Evolutionary conservation across 257 asterid species (phyloP).

Genomic region (Scutellaria galericulata): DNA sequence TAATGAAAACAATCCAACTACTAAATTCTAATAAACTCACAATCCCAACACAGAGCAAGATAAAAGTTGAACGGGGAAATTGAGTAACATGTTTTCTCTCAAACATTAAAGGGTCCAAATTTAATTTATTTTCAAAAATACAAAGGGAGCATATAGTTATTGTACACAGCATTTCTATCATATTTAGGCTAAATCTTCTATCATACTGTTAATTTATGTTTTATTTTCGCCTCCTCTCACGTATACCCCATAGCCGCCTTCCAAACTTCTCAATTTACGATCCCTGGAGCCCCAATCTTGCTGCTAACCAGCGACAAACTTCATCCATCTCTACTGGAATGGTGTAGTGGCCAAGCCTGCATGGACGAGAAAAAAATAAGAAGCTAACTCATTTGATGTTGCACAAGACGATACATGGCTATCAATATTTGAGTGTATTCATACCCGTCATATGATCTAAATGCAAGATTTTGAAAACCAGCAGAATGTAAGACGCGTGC

Average conservation of each 20-base stretch:
- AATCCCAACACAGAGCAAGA: not conserved
- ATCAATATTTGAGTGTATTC: not conserved
- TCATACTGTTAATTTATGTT: slow-evolving; percentile 22
- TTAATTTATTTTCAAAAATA: slow-evolving; percentile 12
- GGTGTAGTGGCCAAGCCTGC: slow-evolving; percentile 81
- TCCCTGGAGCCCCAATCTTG: slow-evolving; percentile 63
- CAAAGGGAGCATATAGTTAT: slow-evolving; percentile 30
- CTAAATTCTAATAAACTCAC: not conserved
- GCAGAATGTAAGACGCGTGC: slow-evolving; percentile 50
- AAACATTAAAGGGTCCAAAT: slow-evolving; percentile 2
- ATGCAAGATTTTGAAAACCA: slow-evolving; percentile 66
- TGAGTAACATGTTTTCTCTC: not conserved
- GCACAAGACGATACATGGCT: not conserved
- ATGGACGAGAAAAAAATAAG: not conserved
- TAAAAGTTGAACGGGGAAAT: not conserved
- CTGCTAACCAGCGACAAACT: slow-evolving; percentile 64
- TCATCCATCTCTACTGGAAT: slow-evolving; percentile 71
- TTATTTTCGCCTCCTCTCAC: slow-evolving; percentile 30
- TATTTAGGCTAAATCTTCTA: slow-evolving; percentile 25
- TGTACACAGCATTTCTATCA: slow-evolving; percentile 26
- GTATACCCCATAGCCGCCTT: slow-evolving; percentile 35
- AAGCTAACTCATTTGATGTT: not conserved
- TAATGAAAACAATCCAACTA: too few species aligned
- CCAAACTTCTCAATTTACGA: slow-evolving; percentile 24
- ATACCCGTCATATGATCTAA: slow-evolving; percentile 72